A percentile compares a stretch with the other conserved stretches of the same genome.
Conservation (phyloP, 495 filamentous ascomycete genomes). For the Ascodesmis nigricans region DNA sequence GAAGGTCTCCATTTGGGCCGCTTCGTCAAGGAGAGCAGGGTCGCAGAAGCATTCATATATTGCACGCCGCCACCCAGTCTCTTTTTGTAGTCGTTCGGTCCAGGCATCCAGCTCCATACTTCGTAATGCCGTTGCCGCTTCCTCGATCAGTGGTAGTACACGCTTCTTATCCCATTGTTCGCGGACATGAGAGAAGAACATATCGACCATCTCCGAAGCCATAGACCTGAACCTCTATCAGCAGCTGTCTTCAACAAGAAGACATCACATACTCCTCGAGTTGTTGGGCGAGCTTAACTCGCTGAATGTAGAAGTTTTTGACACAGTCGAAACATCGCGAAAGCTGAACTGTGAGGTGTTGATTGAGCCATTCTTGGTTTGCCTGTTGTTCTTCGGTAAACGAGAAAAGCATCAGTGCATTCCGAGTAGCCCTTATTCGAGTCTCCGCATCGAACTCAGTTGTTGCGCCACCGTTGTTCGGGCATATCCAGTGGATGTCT, state of each 20-base stretch:
- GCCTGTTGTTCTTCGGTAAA: constrained; percentile 18
- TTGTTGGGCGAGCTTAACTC: too few species aligned
- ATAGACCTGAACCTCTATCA: not conserved
- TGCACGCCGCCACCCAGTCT: constrained; percentile 8
- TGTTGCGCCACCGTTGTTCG: constrained; percentile 12
- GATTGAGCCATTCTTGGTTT: constrained; percentile 19
- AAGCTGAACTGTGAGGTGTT: constrained; percentile 12
- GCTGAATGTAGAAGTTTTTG: constrained; percentile 18
- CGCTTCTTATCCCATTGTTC: constrained; percentile 17
- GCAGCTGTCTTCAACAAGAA: too few species aligned
- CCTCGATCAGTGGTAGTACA: constrained; percentile 12
- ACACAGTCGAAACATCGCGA: constrained; percentile 16
- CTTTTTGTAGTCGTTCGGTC: constrained; percentile 8
- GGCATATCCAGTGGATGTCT: constrained; percentile 21
- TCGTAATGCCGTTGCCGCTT: constrained; percentile 11
- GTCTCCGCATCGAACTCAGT: constrained; percentile 9
- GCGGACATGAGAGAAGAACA: constrained; percentile 17
- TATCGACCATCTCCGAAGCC: constrained; percentile 15
- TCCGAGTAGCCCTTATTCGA: constrained; percentile 15
- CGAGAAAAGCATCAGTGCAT: constrained; percentile 18
- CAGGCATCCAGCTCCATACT: constrained; percentile 7
- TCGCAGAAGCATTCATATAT: constrained; percentile 21
- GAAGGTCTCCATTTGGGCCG: constrained; percentile 9
- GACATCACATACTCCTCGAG: too few species aligned
- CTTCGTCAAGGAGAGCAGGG: constrained; percentile 11